These are phyloP conservation scores for Capsicum baccatum DNA, from an alignment of 257 asterid species.

Conservation along the genomic window DNA sequence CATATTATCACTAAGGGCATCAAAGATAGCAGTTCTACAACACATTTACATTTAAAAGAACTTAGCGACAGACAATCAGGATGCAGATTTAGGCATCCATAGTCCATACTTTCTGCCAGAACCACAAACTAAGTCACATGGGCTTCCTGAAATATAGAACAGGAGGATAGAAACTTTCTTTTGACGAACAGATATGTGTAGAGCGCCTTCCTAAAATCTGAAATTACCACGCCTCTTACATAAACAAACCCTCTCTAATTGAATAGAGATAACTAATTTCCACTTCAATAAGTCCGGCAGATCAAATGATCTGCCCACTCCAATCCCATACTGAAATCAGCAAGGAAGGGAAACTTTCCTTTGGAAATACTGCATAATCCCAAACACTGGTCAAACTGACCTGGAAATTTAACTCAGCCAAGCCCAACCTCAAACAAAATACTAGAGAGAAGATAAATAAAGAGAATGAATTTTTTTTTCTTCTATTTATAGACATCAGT, in stretches of 20 bases:
- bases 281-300: neutral
- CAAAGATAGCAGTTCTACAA: slow-evolving; percentile 14
- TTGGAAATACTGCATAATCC: slow-evolving; percentile 5
- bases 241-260: neutral
- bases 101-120: neutral
- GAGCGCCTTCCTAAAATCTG: neutral
- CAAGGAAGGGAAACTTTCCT: slow-evolving; percentile 3
- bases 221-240: slow-evolving; percentile 1
- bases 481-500: slow-evolving; percentile 6
- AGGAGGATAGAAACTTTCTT: slow-evolving; percentile 10
- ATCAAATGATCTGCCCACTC: slow-evolving; percentile 14
- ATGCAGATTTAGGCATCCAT: neutral
- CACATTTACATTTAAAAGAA: slow-evolving; percentile 17
- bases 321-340: neutral
- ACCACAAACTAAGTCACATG: neutral
- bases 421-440: neutral
- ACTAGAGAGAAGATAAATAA: neutral
- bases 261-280: slow-evolving; percentile 14
- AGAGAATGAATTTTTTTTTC: neutral
- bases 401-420: neutral
- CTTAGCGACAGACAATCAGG: neutral
- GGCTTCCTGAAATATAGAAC: slow-evolving; percentile 18
- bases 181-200: neutral
- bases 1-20: slow-evolving; percentile 5
- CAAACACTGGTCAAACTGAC: slow-evolving; percentile 14